Evolutionary conservation across 2,329 filamentous ascomycete species (phyloP), one percentile per base, ranked within the genome.

Genomic region (Penicillium rolfsii): DNA sequence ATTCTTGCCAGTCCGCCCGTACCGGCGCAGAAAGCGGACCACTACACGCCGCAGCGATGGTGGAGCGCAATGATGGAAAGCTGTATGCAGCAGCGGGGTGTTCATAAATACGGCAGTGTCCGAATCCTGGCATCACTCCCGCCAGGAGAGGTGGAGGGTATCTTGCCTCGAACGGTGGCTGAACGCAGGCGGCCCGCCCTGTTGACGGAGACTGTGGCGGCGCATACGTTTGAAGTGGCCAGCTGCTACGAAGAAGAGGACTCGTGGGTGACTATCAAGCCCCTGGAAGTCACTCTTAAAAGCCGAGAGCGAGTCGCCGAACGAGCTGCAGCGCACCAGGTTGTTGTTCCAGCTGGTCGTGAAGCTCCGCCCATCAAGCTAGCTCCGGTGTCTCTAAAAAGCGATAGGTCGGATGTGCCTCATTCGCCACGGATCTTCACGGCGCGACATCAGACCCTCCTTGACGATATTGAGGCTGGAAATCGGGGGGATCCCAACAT

Each of bases 61-160:
- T 90, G 61, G 82, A 82, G 54, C 75, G 79, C 59, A 79, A 89
- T 73, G 54, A 69, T 80, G 88, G 67, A 79, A 76, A 46, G 84
- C 54, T 85, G 90, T 57, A 82, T 86, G 62, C 78, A 81, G 2
- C 81, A 86, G 53, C 76, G 80, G 0, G 80, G 89, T 0, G 85
- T 96, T 67, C 89, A 97, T 68, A 81, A 82, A 30, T 93, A 92
- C 72, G 94, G 94, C 3, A 84, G 88, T 19, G 88, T 96, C 3
- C 87, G 93, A 52, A 89, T 94, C 81, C 82, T 98, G 0, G 73
- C 93, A 41, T 93, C 93, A 88, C 70, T 88, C 3, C 82, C 85
- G 1, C 80, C 88, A 46, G 79, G 84, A 0, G 89, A 91, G 58
- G 86, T 86, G 64, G 69, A 76, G 6, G 63, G 74, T 1, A 66